These are phyloP conservation scores for Oxyria digyna DNA, from an alignment of 148 eudicot genomes.

Conservation along the genomic window DNA sequence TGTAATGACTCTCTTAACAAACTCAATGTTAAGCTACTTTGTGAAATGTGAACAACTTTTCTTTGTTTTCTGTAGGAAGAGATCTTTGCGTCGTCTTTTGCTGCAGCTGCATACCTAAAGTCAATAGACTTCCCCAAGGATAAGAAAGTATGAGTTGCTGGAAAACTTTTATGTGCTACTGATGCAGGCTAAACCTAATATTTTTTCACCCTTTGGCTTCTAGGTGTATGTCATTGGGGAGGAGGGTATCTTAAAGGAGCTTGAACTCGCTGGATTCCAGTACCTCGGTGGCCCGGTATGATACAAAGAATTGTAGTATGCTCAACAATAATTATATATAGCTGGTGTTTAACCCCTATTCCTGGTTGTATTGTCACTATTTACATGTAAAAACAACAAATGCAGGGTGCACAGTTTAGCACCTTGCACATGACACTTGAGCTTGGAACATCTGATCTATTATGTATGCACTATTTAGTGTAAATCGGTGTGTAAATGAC, in stretches of 20 bases:
- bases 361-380: not conserved
- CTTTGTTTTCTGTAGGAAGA: constrained; percentile 73
- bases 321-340: not conserved
- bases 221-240: constrained; percentile 97
- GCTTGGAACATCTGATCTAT: not conserved
- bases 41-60: constrained; percentile 7
- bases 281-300: constrained; percentile 92
- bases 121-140: constrained; percentile 84
- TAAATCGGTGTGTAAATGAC: not conserved
- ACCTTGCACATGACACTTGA: not conserved
- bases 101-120: constrained; percentile 93
- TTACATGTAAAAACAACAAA: not conserved
- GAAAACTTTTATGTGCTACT: not conserved
- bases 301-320: not conserved
- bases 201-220: not conserved
- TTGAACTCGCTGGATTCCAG: constrained; percentile 88
- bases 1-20: constrained; percentile 1
- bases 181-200: not conserved
- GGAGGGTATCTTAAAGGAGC: constrained; percentile 96
- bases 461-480: not conserved
- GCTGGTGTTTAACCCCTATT: not conserved
- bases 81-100: constrained; percentile 95
- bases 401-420: not conserved
- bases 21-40: constrained; percentile 3
- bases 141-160: constrained; percentile 52